phyloP scores from a whole-genome alignment of 2,329 filamentous ascomycete species.

The Trichophyton schoenleinii region DNA sequence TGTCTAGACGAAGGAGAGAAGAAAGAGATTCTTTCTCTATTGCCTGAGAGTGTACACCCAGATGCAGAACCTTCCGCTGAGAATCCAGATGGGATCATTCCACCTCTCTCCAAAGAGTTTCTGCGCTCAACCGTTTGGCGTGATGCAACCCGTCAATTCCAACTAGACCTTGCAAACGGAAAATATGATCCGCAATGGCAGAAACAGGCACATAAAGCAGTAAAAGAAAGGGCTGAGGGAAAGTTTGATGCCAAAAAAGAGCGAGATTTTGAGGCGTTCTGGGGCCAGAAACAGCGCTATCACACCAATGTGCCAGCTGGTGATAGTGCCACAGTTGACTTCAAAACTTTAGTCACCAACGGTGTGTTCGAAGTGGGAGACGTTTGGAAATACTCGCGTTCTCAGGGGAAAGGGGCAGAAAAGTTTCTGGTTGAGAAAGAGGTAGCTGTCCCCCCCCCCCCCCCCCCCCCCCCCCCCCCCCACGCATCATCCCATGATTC shows the following conservation, averaged over 20 bases:
- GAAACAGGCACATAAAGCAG: constrained; percentile 41
- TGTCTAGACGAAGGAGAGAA: constrained; percentile 32
- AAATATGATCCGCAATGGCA: constrained; percentile 47
- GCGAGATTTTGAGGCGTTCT: constrained; percentile 43
- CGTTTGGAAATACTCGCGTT: constrained; percentile 28
- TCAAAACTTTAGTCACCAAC: constrained; percentile 25
- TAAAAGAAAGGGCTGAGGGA: constrained; percentile 40
- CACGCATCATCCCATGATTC: background rate
- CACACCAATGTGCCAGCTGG: constrained; percentile 26
- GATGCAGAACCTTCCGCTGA: constrained; percentile 19
- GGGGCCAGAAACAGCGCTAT: constrained; percentile 43
- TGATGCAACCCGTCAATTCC: constrained; percentile 42
- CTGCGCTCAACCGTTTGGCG: constrained; percentile 38
- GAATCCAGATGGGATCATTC: constrained; percentile 22
- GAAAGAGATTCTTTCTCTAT: constrained; percentile 26
- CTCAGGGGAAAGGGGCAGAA: constrained; percentile 13
- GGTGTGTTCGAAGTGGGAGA: constrained; percentile 29
- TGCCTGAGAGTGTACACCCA: constrained; percentile 33
- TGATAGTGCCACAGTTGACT: constrained; percentile 30
- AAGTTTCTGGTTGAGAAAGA: constrained; percentile 32
- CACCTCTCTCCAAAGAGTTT: constrained; percentile 30
- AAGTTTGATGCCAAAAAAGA: constrained; percentile 47
- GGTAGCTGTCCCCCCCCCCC: constrained; percentile 17
- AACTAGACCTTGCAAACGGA: constrained; percentile 44
- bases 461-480: too few species aligned